These are phyloP conservation scores for Xanthoconium stramineum DNA, from an alignment of 768 basidiomycete species.

Conservation along the genomic window DNA sequence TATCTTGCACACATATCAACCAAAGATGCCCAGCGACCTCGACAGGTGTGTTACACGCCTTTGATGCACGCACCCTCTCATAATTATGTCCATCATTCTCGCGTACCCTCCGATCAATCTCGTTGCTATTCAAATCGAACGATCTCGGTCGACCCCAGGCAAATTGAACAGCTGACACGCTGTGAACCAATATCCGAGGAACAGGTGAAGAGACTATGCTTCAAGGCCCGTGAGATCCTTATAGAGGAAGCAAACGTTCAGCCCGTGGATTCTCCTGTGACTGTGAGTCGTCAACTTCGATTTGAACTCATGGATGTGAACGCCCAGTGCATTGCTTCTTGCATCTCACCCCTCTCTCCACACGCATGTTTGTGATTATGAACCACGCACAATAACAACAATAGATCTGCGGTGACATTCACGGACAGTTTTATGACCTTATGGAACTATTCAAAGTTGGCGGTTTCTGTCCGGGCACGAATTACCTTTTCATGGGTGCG, in stretches of 20 bases:
- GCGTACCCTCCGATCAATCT: constrained; percentile 25
- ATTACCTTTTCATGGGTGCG: constrained; percentile 95
- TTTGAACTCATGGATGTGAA: constrained; percentile 1
- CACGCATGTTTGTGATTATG: constrained; percentile 1
- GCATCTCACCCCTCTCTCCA: neutral
- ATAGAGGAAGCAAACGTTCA: constrained; percentile 99
- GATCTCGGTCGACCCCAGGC: constrained; percentile 46
- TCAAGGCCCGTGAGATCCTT: constrained; percentile 94
- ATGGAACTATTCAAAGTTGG: constrained; percentile 95
- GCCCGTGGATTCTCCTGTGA: constrained; percentile 92
- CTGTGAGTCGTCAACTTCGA: constrained; percentile 50
- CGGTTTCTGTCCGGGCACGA: constrained; percentile 88
- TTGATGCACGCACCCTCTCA: constrained; percentile 26
- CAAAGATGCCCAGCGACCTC: constrained; percentile 51
- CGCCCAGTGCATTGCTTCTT: neutral
- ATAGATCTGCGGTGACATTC: constrained; percentile 93
- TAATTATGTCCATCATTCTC: constrained; percentile 20
- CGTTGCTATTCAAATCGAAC: constrained; percentile 9
- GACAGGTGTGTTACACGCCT: constrained; percentile 47
- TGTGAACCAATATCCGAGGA: constrained; percentile 96
- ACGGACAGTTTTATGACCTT: constrained; percentile 95
- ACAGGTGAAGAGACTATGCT: constrained; percentile 90
- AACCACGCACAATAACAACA: constrained; percentile 4
- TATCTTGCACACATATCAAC: constrained; percentile 22
- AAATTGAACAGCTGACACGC: constrained; percentile 90